These are phyloP conservation scores for Petunia hybrid DNA, from an alignment of 305 asterid species.

Conservation along the genomic window DNA sequence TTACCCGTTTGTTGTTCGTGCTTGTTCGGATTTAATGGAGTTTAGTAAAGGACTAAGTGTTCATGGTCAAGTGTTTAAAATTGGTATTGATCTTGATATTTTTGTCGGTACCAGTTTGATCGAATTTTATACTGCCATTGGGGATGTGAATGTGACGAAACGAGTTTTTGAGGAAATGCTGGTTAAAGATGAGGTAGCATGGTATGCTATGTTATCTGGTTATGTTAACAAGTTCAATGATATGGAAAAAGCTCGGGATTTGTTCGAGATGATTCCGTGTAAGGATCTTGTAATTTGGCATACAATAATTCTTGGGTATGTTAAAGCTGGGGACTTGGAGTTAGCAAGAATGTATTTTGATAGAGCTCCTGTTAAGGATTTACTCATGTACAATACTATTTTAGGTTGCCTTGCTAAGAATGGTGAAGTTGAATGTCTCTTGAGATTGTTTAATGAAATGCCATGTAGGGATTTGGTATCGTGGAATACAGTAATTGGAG, in stretches of 20 bases:
- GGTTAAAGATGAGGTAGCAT: slow-evolving; percentile 35
- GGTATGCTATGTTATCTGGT: slow-evolving; percentile 32
- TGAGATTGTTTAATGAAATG: slow-evolving; percentile 54
- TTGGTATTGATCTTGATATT: slow-evolving; percentile 33
- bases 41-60: slow-evolving; percentile 18
- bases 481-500: slow-evolving; percentile 82
- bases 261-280: slow-evolving; percentile 31
- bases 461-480: slow-evolving; percentile 65
- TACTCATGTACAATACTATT: slow-evolving; percentile 33
- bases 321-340: slow-evolving; percentile 35
- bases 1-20: slow-evolving; percentile 34
- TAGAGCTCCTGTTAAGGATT: slow-evolving; percentile 37
- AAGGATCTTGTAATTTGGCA: slow-evolving; percentile 38
- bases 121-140: slow-evolving; percentile 30
- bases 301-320: slow-evolving; percentile 33
- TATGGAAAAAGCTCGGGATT: slow-evolving; percentile 32
- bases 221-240: slow-evolving; percentile 29
- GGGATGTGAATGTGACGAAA: slow-evolving; percentile 4
- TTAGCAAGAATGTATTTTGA: slow-evolving; percentile 32
- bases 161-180: slow-evolving; percentile 25
- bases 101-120: slow-evolving; percentile 37
- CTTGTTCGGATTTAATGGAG: slow-evolving; percentile 33
- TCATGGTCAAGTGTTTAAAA: slow-evolving; percentile 36
- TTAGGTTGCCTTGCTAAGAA: slow-evolving; percentile 36
- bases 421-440: slow-evolving; percentile 33